These are phyloP conservation scores for Fusarium transvaalense DNA, from an alignment of 2,329 filamentous ascomycete species.

Conservation along the genomic window DNA sequence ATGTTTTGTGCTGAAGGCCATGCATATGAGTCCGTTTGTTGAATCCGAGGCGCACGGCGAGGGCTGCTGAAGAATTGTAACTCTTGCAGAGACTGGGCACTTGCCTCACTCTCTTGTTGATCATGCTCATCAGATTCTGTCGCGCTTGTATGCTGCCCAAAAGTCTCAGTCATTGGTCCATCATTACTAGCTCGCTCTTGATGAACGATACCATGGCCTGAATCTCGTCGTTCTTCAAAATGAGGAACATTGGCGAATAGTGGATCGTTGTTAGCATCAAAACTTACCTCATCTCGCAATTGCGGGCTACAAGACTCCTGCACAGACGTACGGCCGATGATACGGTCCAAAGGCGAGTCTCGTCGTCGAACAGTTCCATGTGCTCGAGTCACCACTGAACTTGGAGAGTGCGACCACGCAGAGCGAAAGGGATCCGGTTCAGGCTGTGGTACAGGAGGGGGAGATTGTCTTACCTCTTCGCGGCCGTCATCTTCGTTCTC, in stretches of 20 bases:
- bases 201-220: slow-evolving; percentile 33
- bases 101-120: neutral
- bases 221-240: neutral
- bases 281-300: slow-evolving; percentile 23
- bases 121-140: neutral
- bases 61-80: slow-evolving; percentile 6
- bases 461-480: neutral
- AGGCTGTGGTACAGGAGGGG: neutral
- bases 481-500: neutral
- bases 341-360: slow-evolving; percentile 1
- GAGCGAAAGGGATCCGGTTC: slow-evolving; percentile 4
- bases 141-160: neutral
- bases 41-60: neutral
- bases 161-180: neutral
- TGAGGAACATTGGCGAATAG: slow-evolving; percentile 38
- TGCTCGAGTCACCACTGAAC: slow-evolving; percentile 4
- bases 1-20: neutral
- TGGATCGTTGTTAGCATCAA: slow-evolving; percentile 30
- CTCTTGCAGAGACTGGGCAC: neutral
- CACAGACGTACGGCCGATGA: neutral
- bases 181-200: neutral
- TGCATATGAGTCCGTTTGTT: neutral
- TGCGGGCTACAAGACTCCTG: neutral
- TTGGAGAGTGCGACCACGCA: slow-evolving; percentile 20
- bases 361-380: neutral